Conservation (phyloP, 345 rosid genomes). For the Rubroshorea leprosula region DNA sequence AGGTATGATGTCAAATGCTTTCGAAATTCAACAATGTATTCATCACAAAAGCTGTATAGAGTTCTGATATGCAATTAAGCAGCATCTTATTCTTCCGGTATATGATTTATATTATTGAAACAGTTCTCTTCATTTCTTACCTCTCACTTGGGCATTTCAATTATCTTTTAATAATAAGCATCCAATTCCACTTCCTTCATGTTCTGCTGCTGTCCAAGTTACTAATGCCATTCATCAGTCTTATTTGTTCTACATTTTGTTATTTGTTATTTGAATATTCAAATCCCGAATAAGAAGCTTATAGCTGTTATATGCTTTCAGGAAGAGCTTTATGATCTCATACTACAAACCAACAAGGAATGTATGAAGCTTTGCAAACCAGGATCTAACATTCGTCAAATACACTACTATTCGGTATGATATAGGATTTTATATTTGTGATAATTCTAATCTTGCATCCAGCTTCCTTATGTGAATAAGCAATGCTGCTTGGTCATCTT, state of each 20-base stretch:
- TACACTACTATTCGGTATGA: slow-evolving; percentile 72
- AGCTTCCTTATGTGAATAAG: background rate
- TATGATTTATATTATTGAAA: background rate
- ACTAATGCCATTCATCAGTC: too few species aligned
- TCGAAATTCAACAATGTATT: background rate
- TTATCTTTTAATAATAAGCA: background rate
- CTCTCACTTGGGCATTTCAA: too few species aligned
- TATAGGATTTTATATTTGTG: too few species aligned
- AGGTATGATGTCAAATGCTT: slow-evolving; percentile 40
- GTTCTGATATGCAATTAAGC: background rate
- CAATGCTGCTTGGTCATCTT: background rate
- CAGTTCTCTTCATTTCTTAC: background rate
- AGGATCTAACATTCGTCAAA: slow-evolving; percentile 61
- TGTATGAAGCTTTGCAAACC: slow-evolving; percentile 76
- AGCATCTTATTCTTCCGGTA: background rate
- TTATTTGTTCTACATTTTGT: too few species aligned
- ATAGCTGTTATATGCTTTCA: slow-evolving; percentile 32
- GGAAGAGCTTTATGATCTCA: slow-evolving; percentile 82
- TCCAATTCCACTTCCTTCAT: background rate
- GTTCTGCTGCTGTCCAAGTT: background rate
- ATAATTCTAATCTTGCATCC: too few species aligned
- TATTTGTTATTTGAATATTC: background rate
- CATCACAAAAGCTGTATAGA: background rate
- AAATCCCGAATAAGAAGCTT: background rate
- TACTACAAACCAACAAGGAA: slow-evolving; percentile 79